Conservation (phyloP, 2,329 filamentous ascomycete species). For the Ramularia endophylla region DNA sequence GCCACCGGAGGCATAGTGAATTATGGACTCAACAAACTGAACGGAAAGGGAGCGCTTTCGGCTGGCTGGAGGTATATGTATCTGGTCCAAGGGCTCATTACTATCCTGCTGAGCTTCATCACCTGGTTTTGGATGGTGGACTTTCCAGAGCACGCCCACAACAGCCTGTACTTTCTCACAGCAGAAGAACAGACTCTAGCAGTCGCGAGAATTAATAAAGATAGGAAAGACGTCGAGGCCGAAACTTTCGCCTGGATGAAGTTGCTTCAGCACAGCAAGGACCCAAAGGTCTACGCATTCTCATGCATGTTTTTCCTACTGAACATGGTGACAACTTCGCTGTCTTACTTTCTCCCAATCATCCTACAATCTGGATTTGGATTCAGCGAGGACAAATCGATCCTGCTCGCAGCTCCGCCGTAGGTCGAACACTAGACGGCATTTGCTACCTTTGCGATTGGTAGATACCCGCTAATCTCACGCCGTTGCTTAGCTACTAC, state of each 20-base stretch:
- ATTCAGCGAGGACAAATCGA: constrained; percentile 39
- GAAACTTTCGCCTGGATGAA: constrained; percentile 53
- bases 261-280: constrained; percentile 51
- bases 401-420: constrained; percentile 59
- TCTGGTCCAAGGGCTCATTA: constrained; percentile 58
- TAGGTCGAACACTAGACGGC: too few species aligned
- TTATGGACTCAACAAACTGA: constrained; percentile 59
- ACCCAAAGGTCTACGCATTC: constrained; percentile 60
- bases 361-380: constrained; percentile 40
- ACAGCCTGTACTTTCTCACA: constrained; percentile 54
- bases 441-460: too few species aligned
- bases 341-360: constrained; percentile 59
- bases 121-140: constrained; percentile 68
- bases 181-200: constrained; percentile 52
- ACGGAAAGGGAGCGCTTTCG: constrained; percentile 49
- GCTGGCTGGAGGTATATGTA: constrained; percentile 67
- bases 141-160: constrained; percentile 57
- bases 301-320: constrained; percentile 59
- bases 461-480: too few species aligned
- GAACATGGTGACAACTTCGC: constrained; percentile 59
- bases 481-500: constrained; percentile 49
- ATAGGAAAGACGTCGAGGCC: constrained; percentile 54
- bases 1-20: constrained; percentile 63
- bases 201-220: constrained; percentile 52
- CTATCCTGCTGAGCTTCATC: constrained; percentile 50